Evolutionary conservation across 2,329 filamentous ascomycete genomes (phyloP).

Genomic region (Plectosphaerella cucumerina): DNA sequence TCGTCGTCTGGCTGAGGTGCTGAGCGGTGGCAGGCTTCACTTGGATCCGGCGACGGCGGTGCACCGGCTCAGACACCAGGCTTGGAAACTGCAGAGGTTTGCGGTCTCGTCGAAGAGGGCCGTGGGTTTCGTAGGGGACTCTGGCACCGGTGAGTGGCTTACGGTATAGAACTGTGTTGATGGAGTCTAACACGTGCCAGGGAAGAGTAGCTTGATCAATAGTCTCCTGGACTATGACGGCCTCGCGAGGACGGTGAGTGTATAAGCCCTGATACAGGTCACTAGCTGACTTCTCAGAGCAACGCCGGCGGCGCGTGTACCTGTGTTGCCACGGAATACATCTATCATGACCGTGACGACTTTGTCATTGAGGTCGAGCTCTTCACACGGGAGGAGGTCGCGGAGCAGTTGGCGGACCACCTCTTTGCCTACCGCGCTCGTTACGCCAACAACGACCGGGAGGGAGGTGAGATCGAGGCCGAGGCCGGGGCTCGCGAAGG

Average conservation of each 20-base stretch:
- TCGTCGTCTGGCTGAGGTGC: too few relatives aligned
- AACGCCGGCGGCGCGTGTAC: constrained; percentile 40
- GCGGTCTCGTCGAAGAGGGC: constrained; percentile 31
- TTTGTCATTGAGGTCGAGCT: constrained; percentile 29
- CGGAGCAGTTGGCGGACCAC: constrained; percentile 27
- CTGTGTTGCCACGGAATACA: constrained; percentile 42
- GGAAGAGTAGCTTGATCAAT: constrained; percentile 46
- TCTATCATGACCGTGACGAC: constrained; percentile 25
- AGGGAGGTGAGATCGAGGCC: too few relatives aligned
- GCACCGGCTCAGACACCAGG: constrained; percentile 11
- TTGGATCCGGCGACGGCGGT: too few relatives aligned
- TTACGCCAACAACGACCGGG: constrained; percentile 16
- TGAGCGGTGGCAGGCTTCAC: too few relatives aligned
- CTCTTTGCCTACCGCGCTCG: constrained; percentile 32
- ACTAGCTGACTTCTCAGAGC: constrained; percentile 25
- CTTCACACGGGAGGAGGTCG: constrained; percentile 25
- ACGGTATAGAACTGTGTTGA: neutral
- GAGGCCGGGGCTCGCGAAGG: constrained; percentile 17
- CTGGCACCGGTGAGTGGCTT: constrained; percentile 33
- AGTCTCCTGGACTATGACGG: constrained; percentile 35
- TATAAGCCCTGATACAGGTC: neutral
- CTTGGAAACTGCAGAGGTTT: constrained; percentile 27
- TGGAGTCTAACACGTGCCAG: constrained; percentile 14
- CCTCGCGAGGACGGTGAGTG: constrained; percentile 37
- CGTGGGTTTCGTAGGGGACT: constrained; percentile 44